A percentile compares a stretch with the other conserved stretches of the same genome.
phyloP scores from a whole-genome alignment of 1,284 basidiomycete species.

The Tilletiopsis washingtonensis region DNA sequence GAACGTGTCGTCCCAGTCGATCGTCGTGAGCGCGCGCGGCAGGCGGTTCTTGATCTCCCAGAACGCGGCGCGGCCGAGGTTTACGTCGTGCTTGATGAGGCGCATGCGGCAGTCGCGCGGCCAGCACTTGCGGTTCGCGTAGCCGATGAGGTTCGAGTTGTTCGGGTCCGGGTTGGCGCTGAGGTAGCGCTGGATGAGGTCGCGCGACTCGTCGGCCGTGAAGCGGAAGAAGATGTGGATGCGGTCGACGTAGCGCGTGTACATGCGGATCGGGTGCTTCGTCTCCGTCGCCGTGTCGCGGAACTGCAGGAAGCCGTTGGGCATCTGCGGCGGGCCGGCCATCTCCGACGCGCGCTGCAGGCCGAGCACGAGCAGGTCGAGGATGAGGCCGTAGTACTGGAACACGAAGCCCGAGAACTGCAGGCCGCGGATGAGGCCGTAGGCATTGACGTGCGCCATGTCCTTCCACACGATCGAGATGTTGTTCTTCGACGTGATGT shows the following conservation, averaged over 20 bases:
- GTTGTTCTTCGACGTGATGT: conserved; percentile 48
- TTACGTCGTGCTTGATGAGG: conserved; percentile 98
- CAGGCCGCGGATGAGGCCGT: conserved; percentile 45
- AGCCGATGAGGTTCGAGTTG: conserved; percentile 97
- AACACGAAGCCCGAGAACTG: conserved; percentile 47
- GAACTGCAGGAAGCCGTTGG: conserved; percentile 46
- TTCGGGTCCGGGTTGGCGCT: conserved; percentile 96
- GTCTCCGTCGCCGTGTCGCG: conserved; percentile 39
- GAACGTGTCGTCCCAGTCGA: conserved; percentile 67
- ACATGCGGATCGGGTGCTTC: conserved; percentile 43
- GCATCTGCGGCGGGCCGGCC: conserved; percentile 44
- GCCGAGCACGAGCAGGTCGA: conserved; percentile 45
- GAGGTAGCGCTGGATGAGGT: conserved; percentile 94
- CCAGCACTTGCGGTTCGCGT: conserved; percentile 99
- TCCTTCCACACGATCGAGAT: conserved; percentile 47
- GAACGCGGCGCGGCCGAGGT: conserved; percentile 92
- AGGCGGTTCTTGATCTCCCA: conserved; percentile 99
- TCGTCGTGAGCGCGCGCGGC: conserved; percentile 90
- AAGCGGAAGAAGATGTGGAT: conserved; percentile 79
- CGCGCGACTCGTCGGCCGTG: conserved; percentile 92
- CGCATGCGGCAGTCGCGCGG: conserved; percentile 98
- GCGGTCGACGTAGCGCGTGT: conserved; percentile 45
- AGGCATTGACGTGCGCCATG: conserved; percentile 47
- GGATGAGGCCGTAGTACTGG: conserved; percentile 46
- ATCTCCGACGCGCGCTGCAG: conserved; percentile 45